These are phyloP conservation scores for Inonotus hispidus DNA, from an alignment of 1,284 basidiomycete species.

Conservation along the genomic window DNA sequence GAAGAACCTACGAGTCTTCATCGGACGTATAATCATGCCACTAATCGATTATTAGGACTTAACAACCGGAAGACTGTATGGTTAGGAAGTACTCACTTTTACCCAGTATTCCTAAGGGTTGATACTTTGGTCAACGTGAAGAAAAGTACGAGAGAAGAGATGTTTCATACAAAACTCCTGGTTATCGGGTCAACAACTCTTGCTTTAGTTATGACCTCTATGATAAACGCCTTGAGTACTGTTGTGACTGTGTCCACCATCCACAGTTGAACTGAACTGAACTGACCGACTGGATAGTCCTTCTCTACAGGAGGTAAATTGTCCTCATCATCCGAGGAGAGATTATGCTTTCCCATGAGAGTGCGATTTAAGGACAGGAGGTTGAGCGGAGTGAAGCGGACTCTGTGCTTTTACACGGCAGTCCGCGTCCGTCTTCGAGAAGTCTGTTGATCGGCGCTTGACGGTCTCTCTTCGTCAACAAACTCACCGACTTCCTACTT, in stretches of 20 bases:
- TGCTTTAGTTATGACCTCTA: conserved; percentile 52
- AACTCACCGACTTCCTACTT: not conserved
- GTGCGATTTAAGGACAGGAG: not conserved
- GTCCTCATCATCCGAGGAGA: not conserved
- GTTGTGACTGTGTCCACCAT: not conserved
- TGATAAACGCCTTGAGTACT: not conserved
- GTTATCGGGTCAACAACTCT: conserved; percentile 32
- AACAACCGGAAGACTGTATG: not conserved
- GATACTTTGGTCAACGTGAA: conserved; percentile 1
- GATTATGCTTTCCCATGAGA: conserved; percentile 9
- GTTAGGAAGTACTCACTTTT: conserved; percentile 36
- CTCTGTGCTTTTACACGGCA: not conserved
- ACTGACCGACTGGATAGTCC: conserved; percentile 14
- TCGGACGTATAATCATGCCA: conserved; percentile 47
- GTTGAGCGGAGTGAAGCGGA: conserved; percentile 6
- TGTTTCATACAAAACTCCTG: conserved; percentile 25
- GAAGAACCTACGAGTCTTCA: conserved; percentile 37
- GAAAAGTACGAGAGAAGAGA: conserved; percentile 31
- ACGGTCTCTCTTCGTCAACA: not conserved
- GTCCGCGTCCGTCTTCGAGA: not conserved
- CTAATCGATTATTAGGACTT: conserved; percentile 29
- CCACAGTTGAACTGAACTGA: not conserved
- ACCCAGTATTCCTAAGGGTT: conserved; percentile 49
- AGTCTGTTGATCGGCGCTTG: not conserved
- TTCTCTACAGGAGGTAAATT: not conserved